A percentile compares a stretch with the other conserved stretches of the same genome.
These are phyloP conservation scores for Flagelloscypha sp. DNA, from an alignment of 768 basidiomycete genomes.

Conservation along the genomic window DNA sequence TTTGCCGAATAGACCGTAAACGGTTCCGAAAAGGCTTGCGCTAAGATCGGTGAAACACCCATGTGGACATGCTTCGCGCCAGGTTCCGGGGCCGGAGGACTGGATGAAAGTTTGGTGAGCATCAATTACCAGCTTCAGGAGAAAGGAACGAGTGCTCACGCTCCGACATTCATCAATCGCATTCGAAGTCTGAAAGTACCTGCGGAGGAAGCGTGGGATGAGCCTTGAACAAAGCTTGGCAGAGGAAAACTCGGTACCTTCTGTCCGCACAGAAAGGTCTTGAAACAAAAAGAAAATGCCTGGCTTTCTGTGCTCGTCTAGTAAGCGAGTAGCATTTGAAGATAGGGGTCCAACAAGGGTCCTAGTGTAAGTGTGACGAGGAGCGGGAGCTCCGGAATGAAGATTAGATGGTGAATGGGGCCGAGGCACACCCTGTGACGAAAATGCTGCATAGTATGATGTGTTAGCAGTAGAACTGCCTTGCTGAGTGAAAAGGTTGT, in stretches of 20 bases:
- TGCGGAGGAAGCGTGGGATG: constrained; percentile 19
- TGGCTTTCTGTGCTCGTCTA: constrained; percentile 76
- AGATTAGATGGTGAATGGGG: constrained; percentile 18
- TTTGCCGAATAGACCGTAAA: constrained; percentile 91
- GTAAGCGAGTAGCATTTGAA: constrained; percentile 75
- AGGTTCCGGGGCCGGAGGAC: constrained; percentile 65
- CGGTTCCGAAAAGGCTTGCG: constrained; percentile 73
- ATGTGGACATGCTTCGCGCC: constrained; percentile 61
- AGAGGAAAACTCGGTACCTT: constrained; percentile 43
- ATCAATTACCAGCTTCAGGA: constrained; percentile 11
- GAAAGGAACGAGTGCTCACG: constrained; percentile 45
- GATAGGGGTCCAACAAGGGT: constrained; percentile 87
- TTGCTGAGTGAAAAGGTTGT: not conserved
- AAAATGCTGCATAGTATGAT: constrained; percentile 20
- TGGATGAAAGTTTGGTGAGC: constrained; percentile 22
- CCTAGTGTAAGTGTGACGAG: constrained; percentile 71
- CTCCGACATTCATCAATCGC: constrained; percentile 83
- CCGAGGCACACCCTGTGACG: constrained; percentile 22
- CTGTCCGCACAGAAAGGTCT: constrained; percentile 87
- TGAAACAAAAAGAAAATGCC: constrained; percentile 96
- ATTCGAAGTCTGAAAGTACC: constrained; percentile 82
- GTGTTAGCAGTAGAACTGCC: constrained; percentile 7
- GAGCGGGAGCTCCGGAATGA: constrained; percentile 33
- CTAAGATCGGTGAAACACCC: constrained; percentile 66
- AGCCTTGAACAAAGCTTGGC: constrained; percentile 5